These are phyloP conservation scores for Xylaria digitata DNA, from an alignment of 2,329 filamentous ascomycete species.

Conservation along the genomic window DNA sequence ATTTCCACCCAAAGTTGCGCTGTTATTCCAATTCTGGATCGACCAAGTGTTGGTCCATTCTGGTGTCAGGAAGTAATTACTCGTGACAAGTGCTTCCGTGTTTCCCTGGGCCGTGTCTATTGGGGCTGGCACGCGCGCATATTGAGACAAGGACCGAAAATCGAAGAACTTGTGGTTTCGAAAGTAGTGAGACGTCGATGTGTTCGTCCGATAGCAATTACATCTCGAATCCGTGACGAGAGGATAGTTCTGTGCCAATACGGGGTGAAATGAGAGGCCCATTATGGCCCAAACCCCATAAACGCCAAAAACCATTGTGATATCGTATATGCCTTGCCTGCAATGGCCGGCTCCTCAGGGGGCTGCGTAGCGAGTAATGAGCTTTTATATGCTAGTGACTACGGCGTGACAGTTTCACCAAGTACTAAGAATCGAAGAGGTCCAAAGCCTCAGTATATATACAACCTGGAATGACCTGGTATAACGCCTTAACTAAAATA, in stretches of 20 bases:
- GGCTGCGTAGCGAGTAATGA: background rate
- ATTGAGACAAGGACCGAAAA: slow-evolving; percentile 57
- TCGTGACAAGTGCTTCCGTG: slow-evolving; percentile 46
- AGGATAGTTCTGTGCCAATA: slow-evolving; percentile 43
- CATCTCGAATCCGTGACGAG: slow-evolving; percentile 51
- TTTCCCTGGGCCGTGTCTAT: slow-evolving; percentile 46
- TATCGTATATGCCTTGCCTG: slow-evolving; percentile 2
- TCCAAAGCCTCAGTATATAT: slow-evolving; percentile 12
- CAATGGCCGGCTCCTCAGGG: background rate
- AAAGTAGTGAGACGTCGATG: slow-evolving; percentile 57
- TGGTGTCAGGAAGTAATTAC: slow-evolving; percentile 47
- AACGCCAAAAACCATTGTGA: slow-evolving; percentile 25
- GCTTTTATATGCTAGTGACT: background rate
- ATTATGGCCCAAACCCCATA: slow-evolving; percentile 28
- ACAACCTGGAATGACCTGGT: background rate
- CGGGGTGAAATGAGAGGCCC: slow-evolving; percentile 22
- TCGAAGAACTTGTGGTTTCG: slow-evolving; percentile 61
- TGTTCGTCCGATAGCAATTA: slow-evolving; percentile 62
- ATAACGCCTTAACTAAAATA: background rate
- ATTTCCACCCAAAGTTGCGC: slow-evolving; percentile 43
- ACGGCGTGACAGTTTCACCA: background rate
- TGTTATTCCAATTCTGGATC: slow-evolving; percentile 54
- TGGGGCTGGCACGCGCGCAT: slow-evolving; percentile 50
- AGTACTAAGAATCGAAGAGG: background rate
- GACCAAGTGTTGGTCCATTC: slow-evolving; percentile 49